These are phyloP conservation scores for Aspergillus bombycis DNA, from an alignment of 2,329 filamentous ascomycete genomes.

Conservation along the genomic window DNA sequence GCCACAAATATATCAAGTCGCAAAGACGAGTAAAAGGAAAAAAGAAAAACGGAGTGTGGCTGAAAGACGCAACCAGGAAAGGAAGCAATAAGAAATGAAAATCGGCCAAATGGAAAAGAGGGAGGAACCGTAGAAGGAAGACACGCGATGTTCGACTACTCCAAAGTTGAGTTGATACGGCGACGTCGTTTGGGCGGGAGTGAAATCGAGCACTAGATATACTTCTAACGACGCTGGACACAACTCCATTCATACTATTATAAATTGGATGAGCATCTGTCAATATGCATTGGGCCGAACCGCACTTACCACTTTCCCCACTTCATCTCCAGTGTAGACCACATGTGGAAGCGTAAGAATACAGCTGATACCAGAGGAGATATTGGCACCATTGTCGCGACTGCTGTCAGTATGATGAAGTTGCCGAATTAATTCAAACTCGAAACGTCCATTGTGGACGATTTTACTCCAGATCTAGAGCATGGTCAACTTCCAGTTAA, in stretches of 20 bases:
- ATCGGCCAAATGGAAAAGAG: neutral
- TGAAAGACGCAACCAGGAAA: neutral
- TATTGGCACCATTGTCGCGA: conserved; percentile 61
- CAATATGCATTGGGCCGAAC: neutral
- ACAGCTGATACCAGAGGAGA: conserved; percentile 74
- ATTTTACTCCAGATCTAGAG: conserved; percentile 60
- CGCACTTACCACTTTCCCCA: conserved; percentile 78
- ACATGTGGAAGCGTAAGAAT: conserved; percentile 80
- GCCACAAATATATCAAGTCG: neutral
- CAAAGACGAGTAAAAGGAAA: neutral
- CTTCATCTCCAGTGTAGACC: conserved; percentile 93
- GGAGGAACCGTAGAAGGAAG: neutral
- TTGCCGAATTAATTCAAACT: conserved; percentile 75
- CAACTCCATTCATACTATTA: conserved; percentile 61
- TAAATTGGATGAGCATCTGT: conserved; percentile 23
- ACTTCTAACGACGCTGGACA: conserved; percentile 50
- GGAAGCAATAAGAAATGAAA: neutral
- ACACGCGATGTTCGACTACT: neutral
- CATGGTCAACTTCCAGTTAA: conserved; percentile 12
- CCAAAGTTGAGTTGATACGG: neutral
- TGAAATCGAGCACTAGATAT: neutral
- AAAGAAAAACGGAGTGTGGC: neutral
- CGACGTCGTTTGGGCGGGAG: neutral
- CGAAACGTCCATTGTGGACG: conserved; percentile 67
- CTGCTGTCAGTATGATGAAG: conserved; percentile 77